Evolutionary conservation across 1,284 basidiomycete genomes (phyloP), one percentile per base, ranked within the genome.

Genomic region (Porodaedalea pini): DNA sequence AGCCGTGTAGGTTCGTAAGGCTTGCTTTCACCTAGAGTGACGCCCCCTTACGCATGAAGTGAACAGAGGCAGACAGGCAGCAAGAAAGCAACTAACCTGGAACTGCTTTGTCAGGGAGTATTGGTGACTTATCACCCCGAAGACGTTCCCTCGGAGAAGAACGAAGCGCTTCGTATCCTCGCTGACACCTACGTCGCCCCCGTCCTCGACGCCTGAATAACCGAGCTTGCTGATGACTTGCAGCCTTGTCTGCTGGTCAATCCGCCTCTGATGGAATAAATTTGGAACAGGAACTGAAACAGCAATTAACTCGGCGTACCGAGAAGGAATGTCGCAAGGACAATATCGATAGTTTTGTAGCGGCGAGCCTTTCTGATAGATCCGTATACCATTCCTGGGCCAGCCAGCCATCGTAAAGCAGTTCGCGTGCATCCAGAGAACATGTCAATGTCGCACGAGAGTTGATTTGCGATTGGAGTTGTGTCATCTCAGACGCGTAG

Each of bases 41-140:
- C 3, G 66, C 36, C 3, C 70, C 70, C 1, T 64, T 65, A 15
- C 73, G 62, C n/a, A 59, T 66, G 48, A 68, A 41, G 27, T 69
- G 69, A 34, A 65, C 60, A 17, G 65, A 64, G 66, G 19, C 8
- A 21, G 13, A 21, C 66, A 71, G 67, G 68, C 27, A 59, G 63
- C 8, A 65, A 55, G 37, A 69, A 67, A 21, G 63, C 54, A 6
- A 66, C 65, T 19, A 71, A 64, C 34, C 70, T 70, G 43, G 67
- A 67, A 11, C 56, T 59, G 7, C 69, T 39, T 45, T 15, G 73
- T 70, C 2, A 77, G 76, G 10, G 74, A 77, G 64, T 74, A 79
- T 54, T 79, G 79, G 61, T 81, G 78, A 54, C 73, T 75, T 23
- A 82, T 56, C 0, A 80, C 80, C 27, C 78, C 78, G 37, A 77